A percentile compares a stretch with the other conserved stretches of the same genome.
Conservation (phyloP, 352 stramenopile genomes). For the Globisporangium spiculum region DNA sequence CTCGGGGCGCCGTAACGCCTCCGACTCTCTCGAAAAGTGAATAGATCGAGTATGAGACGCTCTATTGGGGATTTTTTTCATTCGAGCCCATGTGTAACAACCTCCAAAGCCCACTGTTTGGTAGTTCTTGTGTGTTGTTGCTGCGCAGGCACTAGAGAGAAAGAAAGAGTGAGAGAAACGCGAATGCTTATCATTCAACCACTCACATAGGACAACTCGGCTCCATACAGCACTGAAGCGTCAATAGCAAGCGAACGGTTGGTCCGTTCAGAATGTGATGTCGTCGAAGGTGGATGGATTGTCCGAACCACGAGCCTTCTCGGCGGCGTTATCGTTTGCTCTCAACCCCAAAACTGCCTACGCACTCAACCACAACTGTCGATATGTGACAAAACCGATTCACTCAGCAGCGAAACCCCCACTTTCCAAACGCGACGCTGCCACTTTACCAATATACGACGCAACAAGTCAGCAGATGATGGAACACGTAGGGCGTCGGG, state of each 20-base stretch:
- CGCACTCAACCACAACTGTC: conserved; percentile 2
- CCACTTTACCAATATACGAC: not conserved
- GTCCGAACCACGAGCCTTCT: not conserved
- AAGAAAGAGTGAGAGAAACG: not conserved
- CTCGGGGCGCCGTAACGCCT: not conserved
- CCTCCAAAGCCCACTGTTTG: not conserved
- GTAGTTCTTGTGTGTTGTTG: not conserved
- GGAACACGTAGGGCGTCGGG: not conserved
- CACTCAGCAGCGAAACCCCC: not conserved
- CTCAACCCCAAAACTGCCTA: too few relatives aligned
- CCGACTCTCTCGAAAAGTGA: not conserved
- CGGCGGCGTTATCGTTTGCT: not conserved
- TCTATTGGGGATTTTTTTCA: conserved; percentile 2
- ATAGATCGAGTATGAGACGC: conserved; percentile 5
- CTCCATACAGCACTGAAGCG: not conserved
- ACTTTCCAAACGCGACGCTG: not conserved
- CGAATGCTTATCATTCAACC: conserved; percentile 2
- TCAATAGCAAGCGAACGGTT: not conserved
- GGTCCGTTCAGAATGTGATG: not conserved
- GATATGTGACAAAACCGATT: conserved; percentile 5
- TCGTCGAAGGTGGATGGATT: not conserved
- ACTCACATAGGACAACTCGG: not conserved
- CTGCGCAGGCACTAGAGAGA: not conserved
- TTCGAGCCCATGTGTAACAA: conserved; percentile 11
- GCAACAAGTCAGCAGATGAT: not conserved